These are phyloP conservation scores for Naumovozyma dairenensis DNA, from an alignment of 805 yeast genomes.

Conservation along the genomic window DNA sequence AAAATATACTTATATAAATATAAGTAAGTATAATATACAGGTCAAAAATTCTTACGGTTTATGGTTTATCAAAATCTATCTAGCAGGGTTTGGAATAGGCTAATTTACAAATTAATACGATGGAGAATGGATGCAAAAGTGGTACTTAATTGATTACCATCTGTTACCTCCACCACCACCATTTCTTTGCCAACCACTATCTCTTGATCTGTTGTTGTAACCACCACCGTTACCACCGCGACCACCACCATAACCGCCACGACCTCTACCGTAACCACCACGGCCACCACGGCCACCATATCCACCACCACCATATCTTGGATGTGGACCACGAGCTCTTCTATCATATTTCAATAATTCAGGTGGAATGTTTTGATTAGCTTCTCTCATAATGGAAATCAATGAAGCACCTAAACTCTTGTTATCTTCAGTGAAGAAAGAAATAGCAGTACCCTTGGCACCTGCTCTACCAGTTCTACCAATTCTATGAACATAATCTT, in stretches of 20 bases:
- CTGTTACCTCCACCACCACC: conserved; percentile 33
- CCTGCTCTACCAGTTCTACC: conserved; percentile 99
- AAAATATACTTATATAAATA: too few relatives aligned
- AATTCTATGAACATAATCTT: conserved; percentile 96
- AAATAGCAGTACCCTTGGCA: conserved; percentile 87
- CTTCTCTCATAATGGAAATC: conserved; percentile 85
- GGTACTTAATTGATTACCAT: too few relatives aligned
- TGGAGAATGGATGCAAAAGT: too few relatives aligned
- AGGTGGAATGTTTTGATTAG: conserved; percentile 82
- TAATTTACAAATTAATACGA: too few relatives aligned
- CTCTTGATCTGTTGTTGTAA: conserved; percentile 25
- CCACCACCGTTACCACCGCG: conserved; percentile 36
- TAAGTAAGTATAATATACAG: too few relatives aligned
- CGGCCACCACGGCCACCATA: conserved; percentile 39
- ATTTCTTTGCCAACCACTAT: conserved; percentile 25
- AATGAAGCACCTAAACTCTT: conserved; percentile 83
- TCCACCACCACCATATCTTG: conserved; percentile 50
- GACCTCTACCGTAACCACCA: conserved; percentile 36
- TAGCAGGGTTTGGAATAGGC: too few relatives aligned
- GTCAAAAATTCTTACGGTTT: too few relatives aligned
- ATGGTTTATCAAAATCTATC: too few relatives aligned
- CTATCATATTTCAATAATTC: conserved; percentile 68
- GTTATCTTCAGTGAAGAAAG: conserved; percentile 85
- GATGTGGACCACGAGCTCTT: conserved; percentile 52
- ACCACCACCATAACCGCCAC: conserved; percentile 33